Conservation (phyloP, 768 basidiomycete genomes). For the Gelatoporia subvermispora region DNA sequence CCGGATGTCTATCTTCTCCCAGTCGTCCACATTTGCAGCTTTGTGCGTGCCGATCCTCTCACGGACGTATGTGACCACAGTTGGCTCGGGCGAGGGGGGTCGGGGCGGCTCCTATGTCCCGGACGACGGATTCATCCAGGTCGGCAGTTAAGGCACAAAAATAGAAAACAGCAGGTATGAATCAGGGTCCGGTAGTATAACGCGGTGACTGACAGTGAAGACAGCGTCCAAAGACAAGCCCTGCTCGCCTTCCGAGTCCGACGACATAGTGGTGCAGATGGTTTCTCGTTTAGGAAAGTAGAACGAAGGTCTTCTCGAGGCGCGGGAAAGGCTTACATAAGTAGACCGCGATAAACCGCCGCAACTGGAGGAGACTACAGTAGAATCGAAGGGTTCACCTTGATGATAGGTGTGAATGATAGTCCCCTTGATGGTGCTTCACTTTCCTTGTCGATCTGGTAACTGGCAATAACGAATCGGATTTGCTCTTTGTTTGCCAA, state of each 20-base stretch:
- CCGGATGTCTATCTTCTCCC: conserved; percentile 47
- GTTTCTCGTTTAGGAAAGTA: too few relatives aligned
- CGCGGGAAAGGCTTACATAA: too few relatives aligned
- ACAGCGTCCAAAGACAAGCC: conserved; percentile 7
- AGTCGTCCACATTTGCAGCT: conserved; percentile 2
- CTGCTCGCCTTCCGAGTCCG: conserved; percentile 9
- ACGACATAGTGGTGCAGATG: conserved; percentile 3
- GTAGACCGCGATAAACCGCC: too few relatives aligned
- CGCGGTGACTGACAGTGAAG: conserved; percentile 7
- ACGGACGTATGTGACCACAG: conserved; percentile 45
- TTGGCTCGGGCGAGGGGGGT: conserved; percentile 64
- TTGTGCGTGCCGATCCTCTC: background rate
- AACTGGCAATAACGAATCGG: too few relatives aligned
- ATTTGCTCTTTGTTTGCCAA: too few relatives aligned
- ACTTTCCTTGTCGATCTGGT: too few relatives aligned
- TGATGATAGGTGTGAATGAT: too few relatives aligned
- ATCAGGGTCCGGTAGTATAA: too few relatives aligned
- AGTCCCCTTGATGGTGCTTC: too few relatives aligned
- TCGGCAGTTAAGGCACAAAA: background rate
- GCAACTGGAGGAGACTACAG: too few relatives aligned
- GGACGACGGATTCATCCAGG: background rate
- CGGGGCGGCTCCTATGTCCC: conserved; percentile 52
- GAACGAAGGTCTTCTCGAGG: conserved; percentile 16
- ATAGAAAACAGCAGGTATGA: too few relatives aligned
- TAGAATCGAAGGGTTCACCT: too few relatives aligned